Conservation (phyloP, 1,284 basidiomycete species). For the Moesziomyces parantarcticus region DNA sequence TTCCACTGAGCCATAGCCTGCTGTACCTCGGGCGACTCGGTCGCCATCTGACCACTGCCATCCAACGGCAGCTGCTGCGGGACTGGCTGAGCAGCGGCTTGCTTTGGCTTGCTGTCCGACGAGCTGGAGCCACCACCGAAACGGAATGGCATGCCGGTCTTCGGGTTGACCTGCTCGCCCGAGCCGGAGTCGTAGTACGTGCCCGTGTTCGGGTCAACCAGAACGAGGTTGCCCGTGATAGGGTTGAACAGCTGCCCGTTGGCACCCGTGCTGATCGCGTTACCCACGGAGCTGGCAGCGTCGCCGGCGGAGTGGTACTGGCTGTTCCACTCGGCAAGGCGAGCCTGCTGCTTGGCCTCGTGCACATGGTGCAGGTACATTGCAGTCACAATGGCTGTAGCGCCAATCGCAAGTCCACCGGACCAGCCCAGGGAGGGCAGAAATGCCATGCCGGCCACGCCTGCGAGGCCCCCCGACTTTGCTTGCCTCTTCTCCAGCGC, state of each 20-base stretch:
- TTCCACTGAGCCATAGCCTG: constrained; percentile 33
- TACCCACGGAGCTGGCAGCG: constrained; percentile 29
- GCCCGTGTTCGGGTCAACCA: constrained; percentile 24
- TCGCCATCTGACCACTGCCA: constrained; percentile 7
- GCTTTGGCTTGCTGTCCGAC: background rate
- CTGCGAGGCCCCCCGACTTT: background rate
- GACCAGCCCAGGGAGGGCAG: constrained; percentile 14
- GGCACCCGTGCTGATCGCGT: constrained; percentile 33
- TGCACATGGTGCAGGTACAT: constrained; percentile 30
- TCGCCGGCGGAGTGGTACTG: constrained; percentile 25
- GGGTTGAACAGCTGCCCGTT: constrained; percentile 46
- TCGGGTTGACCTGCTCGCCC: constrained; percentile 29
- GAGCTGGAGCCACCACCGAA: constrained; percentile 7
- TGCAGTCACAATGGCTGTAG: constrained; percentile 6
- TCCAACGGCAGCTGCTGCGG: constrained; percentile 16
- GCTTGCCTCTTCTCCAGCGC: constrained; percentile 15
- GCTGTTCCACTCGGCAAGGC: constrained; percentile 11
- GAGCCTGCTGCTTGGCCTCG: constrained; percentile 12
- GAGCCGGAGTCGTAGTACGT: constrained; percentile 36
- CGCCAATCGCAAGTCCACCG: constrained; percentile 9
- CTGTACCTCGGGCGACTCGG: constrained; percentile 23
- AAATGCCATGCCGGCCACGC: background rate
- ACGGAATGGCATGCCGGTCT: constrained; percentile 37
- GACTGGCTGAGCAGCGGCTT: background rate
- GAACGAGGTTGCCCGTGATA: constrained; percentile 24